phyloP scores from a whole-genome alignment of 2,329 filamentous ascomycete genomes.

The Hypoxylon sp. region DNA sequence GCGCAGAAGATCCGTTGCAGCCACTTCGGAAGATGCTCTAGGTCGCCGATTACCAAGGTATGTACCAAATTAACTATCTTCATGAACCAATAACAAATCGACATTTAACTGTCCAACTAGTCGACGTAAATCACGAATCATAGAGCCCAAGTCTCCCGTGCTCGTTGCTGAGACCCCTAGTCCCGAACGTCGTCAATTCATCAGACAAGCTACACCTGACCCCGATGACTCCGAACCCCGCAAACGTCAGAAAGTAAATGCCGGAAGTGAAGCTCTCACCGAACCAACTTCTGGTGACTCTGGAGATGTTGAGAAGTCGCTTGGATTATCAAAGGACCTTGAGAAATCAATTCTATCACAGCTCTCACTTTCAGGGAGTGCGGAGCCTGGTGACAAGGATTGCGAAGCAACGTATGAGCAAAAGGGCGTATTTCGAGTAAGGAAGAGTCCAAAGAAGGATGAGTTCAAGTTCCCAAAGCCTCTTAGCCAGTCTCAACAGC shows the following conservation, averaged over 20 bases:
- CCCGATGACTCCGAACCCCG: background rate
- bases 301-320: background rate
- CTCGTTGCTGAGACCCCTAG: background rate
- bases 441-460: conserved; percentile 15
- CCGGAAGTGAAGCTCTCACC: background rate
- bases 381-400: background rate
- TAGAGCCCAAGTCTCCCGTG: background rate
- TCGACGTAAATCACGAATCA: no score
- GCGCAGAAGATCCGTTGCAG: conserved; percentile 27
- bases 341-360: background rate
- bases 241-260: conserved; percentile 2
- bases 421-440: conserved; percentile 43
- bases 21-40: conserved; percentile 20
- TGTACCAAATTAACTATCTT: background rate
- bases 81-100: no score
- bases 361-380: conserved; percentile 5
- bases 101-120: no score
- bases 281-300: background rate
- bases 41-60: background rate
- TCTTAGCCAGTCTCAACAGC: conserved; percentile 29
- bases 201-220: conserved; percentile 18
- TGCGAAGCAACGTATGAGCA: conserved; percentile 35
- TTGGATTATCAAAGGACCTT: conserved; percentile 1
- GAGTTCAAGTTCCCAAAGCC: conserved; percentile 41
- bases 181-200: conserved; percentile 15